Evolutionary conservation across 306 rosid species (phyloP), one percentile per base, ranked within the genome.

Genomic region (Betula pendula): DNA sequence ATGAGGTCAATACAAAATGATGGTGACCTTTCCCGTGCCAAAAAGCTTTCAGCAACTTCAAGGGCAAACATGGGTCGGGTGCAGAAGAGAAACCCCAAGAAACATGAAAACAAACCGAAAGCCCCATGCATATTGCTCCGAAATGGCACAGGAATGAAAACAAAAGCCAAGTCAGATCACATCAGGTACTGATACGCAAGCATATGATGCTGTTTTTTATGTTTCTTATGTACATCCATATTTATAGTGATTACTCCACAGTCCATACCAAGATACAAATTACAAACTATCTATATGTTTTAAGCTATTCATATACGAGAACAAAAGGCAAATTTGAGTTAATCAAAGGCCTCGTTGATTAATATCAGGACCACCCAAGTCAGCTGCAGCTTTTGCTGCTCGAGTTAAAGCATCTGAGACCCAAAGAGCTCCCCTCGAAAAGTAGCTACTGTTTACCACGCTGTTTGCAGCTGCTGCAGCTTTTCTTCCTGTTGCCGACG

Each of bases 341-440:
- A 33, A 70, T 24, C 47, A 55, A 73, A 71, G 53, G 47, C 53
- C 59, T 87, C 85, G 89, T 29, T 84, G 89, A 35, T 55, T 65
- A 72, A n/a, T 75, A 74, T 85, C 76, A 7, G 60, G 90, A 77
- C 74, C 70, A 27, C 95, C 98, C 84, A 92, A 73, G 74, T 95
- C 96, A 56, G 97, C 84, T 75, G 93, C 96, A 75, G 53, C 92
- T 77, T 95, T 81, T 47, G 97, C 88, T 0, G 86, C 89, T 68
- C 87, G 79, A 72, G 66, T 75, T 29, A 87, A 87, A 75, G 93
- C 95, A 40, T 85, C 97, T 1, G 95, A 90, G 71, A 90, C 60
- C 97, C 94, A 90, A 82, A 90, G 81, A 80, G 97, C 97, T 73
- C 97, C 97, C 85, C 77, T 84, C 0, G 97, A 85, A 75, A 95